These are phyloP conservation scores for Mucor mucedo DNA, from an alignment of 371 early-diverging fungal species.

Conservation along the genomic window DNA sequence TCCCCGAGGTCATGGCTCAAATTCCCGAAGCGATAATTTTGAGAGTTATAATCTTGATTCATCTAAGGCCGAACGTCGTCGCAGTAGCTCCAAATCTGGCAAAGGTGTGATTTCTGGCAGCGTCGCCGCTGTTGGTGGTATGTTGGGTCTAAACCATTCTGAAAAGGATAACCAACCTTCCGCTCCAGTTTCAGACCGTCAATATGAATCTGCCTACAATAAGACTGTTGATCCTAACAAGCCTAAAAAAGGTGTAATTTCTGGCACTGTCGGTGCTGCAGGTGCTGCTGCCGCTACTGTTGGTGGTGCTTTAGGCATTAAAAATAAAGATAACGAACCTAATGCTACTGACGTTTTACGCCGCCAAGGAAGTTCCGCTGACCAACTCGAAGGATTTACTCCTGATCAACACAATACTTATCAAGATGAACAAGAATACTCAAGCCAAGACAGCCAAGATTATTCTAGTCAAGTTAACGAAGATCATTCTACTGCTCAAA, in stretches of 20 bases:
- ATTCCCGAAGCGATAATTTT: background rate
- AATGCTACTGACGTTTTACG: no score
- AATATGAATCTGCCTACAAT: no score
- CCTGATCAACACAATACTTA: no score
- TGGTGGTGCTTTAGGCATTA: background rate
- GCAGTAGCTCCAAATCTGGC: background rate
- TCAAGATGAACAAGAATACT: no score
- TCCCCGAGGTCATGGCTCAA: no score
- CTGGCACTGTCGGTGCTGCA: background rate
- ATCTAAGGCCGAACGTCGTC: background rate
- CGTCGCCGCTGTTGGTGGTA: background rate
- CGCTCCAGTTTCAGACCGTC: no score
- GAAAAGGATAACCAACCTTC: background rate
- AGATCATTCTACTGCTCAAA: no score
- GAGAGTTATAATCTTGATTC: background rate
- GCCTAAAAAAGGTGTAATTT: background rate
- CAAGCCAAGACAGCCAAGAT: no score
- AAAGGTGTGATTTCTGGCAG: background rate
- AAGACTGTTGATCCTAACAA: background rate
- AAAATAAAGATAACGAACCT: background rate
- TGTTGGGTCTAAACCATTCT: background rate
- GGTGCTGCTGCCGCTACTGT: background rate
- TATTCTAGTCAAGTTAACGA: no score
- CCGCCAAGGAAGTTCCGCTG: no score
- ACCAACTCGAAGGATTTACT: no score